Conservation (phyloP, 371 early-diverging fungal genomes). For the Rhizopus microsporus region DNA sequence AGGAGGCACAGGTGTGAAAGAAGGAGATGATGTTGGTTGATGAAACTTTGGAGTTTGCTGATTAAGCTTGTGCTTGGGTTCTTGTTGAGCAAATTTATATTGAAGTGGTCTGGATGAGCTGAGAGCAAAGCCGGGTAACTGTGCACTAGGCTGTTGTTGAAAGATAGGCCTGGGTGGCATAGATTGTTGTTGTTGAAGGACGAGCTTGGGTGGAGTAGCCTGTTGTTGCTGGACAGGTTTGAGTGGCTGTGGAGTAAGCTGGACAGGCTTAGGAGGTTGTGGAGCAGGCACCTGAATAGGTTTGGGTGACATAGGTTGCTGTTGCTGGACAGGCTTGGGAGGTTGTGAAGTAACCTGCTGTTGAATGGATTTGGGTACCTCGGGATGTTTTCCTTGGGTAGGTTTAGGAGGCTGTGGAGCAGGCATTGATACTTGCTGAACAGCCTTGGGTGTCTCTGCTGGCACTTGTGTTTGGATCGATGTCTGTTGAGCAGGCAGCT, state of each 20-base stretch:
- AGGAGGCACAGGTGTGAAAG: not conserved
- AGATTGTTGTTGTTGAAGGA: not conserved
- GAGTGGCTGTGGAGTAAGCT: no score
- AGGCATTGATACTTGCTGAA: not conserved
- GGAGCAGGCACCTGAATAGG: no score
- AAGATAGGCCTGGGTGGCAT: not conserved
- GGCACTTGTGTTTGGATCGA: no score
- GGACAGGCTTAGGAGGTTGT: no score
- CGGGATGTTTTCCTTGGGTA: not conserved
- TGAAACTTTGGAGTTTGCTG: not conserved
- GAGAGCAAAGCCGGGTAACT: no score
- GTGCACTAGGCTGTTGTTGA: no score
- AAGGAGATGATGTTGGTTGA: not conserved
- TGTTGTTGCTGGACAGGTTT: no score
- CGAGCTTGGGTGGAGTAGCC: no score
- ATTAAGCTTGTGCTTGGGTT: not conserved
- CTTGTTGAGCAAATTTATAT: not conserved
- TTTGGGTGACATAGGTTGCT: no score
- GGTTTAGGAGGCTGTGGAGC: not conserved
- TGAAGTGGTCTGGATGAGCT: not conserved
- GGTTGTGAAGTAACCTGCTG: no score
- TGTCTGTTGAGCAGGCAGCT: no score
- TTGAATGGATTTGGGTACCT: not conserved
- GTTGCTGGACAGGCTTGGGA: no score
- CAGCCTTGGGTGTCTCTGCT: not conserved